Base-by-base conservation (phyloP, 2,329 filamentous ascomycete genomes). In the Blastomyces gilchristii region DNA sequence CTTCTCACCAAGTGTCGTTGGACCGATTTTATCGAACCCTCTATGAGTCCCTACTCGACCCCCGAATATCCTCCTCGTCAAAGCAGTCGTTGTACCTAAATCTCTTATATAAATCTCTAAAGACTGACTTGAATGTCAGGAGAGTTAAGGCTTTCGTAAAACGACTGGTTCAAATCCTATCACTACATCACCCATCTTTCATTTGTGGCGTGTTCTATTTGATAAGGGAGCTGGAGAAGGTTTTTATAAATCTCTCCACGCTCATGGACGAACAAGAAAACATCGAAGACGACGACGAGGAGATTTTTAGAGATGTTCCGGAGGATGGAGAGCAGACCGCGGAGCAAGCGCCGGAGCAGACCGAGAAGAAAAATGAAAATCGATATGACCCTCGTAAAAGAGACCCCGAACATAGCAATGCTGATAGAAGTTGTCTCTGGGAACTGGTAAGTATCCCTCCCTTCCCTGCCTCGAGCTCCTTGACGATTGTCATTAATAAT, bases 41-140 rank as follows among this genome's bases (percentile, higher is more conserved):
- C 2, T 99, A 99, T 75, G 94, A 99, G 76, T 97, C 92, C 8
- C 81, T 99, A 31, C 78, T 97, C 41, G 94, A 99, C 71, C 91
- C 92, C 2, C 88, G 94, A 43, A 84, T 99, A 5, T 81, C 91
- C 62, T 88, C 85, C 1, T 96, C 93, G 5, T 97, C 93, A 2
- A 99, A 99, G 76, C 93, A 99, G 73, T 87, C 93, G 43, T 83
- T 99, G 69, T 99, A 97, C 72, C 83, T 99, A 65, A 99, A 99
- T 72, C 81, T 99, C 18, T 78, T 99, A 3, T 94, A 92, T 75
- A 87, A 90, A 68, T 86, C 93, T 14, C 78, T 99, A 66, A 97
- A 96, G 78, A 85, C 87, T 45, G 94, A 99, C 70, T 79, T 93
- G n/a, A 94, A 92, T 73, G 84, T 90, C 64, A 91, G 92, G 68